Percentiles rank a stretch among this genome's conserved stretches.
Conservation (phyloP, 768 basidiomycete genomes). For the Tulasnella sp. region DNA sequence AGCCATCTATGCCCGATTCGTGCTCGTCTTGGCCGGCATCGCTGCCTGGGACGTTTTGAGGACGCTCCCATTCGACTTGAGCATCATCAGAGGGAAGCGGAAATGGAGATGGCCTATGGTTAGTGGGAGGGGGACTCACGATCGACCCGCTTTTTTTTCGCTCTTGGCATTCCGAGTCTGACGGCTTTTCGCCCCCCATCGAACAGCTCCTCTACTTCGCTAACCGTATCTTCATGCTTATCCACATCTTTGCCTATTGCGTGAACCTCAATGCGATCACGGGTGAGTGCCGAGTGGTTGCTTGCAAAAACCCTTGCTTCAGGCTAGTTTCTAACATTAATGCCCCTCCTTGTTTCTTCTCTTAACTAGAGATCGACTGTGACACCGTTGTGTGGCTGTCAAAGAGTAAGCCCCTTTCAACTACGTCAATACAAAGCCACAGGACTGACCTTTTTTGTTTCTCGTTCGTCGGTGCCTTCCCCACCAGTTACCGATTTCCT, state of each 20-base stretch:
- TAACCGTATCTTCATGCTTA: slow-evolving; percentile 8
- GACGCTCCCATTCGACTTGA: slow-evolving; percentile 18
- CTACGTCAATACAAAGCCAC: not conserved
- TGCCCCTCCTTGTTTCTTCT: not conserved
- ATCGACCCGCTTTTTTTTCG: not conserved
- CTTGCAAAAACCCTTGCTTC: too few relatives aligned
- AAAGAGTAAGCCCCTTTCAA: not conserved
- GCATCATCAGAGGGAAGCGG: slow-evolving; percentile 11
- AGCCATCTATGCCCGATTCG: slow-evolving; percentile 17
- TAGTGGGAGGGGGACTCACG: not conserved
- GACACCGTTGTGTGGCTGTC: slow-evolving; percentile 17
- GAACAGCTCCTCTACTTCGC: slow-evolving; percentile 11
- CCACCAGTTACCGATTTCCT: slow-evolving; percentile 12
- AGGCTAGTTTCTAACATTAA: not conserved
- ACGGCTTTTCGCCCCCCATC: not conserved
- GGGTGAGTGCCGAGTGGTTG: not conserved
- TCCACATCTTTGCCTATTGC: slow-evolving; percentile 14
- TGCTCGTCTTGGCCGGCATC: slow-evolving; percentile 14
- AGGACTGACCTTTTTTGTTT: not conserved
- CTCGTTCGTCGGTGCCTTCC: not conserved
- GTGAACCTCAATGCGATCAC: slow-evolving; percentile 15
- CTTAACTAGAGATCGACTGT: slow-evolving; percentile 3
- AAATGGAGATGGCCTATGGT: slow-evolving; percentile 20
- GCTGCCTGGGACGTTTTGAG: slow-evolving; percentile 18
- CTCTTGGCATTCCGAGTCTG: not conserved